These are phyloP conservation scores for Paecilomyces formosus DNA, from an alignment of 2,329 filamentous ascomycete genomes.

Conservation along the genomic window DNA sequence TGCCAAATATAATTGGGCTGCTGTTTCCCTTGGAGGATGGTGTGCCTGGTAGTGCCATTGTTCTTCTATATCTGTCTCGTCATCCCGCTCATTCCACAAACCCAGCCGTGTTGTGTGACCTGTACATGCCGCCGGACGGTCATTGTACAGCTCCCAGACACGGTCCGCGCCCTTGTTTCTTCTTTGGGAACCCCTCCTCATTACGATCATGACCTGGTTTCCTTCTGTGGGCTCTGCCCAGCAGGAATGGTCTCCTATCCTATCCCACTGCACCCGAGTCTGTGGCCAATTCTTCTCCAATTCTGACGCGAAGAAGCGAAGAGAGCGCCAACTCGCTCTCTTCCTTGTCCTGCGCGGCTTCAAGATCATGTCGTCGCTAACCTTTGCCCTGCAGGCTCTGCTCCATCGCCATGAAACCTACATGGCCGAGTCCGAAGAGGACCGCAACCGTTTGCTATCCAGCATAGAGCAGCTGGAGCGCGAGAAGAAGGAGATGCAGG, in stretches of 20 bases:
- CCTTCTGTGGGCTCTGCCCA: neutral
- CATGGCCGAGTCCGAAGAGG: constrained; percentile 83
- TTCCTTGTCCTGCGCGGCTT: neutral
- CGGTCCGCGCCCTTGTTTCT: neutral
- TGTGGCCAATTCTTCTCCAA: constrained; percentile 17
- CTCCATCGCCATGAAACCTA: constrained; percentile 89
- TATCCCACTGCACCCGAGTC: constrained; percentile 22
- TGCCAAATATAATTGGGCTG: neutral
- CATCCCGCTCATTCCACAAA: neutral
- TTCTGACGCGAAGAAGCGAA: neutral
- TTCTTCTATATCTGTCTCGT: neutral
- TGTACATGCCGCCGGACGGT: neutral
- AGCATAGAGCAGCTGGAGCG: constrained; percentile 70
- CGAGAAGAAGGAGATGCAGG: constrained; percentile 66
- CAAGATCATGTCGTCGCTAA: constrained; percentile 52
- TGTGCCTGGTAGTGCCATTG: neutral
- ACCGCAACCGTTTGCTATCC: constrained; percentile 63
- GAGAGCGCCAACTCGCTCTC: neutral
- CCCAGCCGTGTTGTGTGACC: neutral
- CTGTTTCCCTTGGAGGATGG: neutral
- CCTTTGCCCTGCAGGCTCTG: constrained; percentile 71
- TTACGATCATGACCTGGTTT: neutral
- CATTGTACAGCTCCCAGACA: neutral
- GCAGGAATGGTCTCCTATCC: constrained; percentile 14
- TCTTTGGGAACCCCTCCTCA: neutral